A percentile compares a stretch with the other conserved stretches of the same genome.
These are phyloP conservation scores for Rhododendron henanense DNA, from an alignment of 148 eudicot species.

Conservation along the genomic window DNA sequence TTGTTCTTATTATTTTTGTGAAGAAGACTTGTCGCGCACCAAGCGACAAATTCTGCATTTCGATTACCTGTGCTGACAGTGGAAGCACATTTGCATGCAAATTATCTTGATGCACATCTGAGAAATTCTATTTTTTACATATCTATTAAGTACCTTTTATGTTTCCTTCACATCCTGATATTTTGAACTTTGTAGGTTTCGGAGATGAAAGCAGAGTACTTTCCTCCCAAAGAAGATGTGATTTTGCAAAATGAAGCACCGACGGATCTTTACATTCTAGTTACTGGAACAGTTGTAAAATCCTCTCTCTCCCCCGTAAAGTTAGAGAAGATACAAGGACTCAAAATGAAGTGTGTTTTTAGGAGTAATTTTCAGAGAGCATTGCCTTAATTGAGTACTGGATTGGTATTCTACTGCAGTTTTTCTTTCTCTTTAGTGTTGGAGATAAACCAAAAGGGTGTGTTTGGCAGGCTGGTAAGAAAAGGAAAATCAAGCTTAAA, in stretches of 20 bases:
- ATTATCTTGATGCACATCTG: not conserved
- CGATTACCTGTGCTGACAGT: not conserved
- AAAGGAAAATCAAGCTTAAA: not conserved
- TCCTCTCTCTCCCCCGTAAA: not conserved
- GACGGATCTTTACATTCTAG: constrained; percentile 70
- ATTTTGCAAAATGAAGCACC: constrained; percentile 90
- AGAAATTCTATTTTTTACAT: not conserved
- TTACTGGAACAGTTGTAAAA: constrained; percentile 70
- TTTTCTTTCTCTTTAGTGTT: not conserved
- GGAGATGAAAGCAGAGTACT: constrained; percentile 90
- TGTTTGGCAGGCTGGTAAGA: not conserved
- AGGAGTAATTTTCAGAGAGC: not conserved
- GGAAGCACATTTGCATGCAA: not conserved
- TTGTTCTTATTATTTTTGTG: not conserved
- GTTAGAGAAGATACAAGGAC: not conserved
- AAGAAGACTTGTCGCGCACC: not conserved
- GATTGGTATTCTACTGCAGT: not conserved
- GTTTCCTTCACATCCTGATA: not conserved
- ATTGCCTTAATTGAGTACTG: not conserved
- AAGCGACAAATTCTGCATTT: not conserved
- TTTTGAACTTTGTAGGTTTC: constrained; percentile 41
- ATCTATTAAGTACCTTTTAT: not conserved
- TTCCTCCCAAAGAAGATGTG: constrained; percentile 86
- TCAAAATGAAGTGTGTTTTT: not conserved
- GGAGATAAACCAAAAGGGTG: not conserved